Evolutionary conservation across 1,284 basidiomycete species (phyloP), one percentile per base, ranked within the genome.

Genomic region (Trichosporon faecale): DNA sequence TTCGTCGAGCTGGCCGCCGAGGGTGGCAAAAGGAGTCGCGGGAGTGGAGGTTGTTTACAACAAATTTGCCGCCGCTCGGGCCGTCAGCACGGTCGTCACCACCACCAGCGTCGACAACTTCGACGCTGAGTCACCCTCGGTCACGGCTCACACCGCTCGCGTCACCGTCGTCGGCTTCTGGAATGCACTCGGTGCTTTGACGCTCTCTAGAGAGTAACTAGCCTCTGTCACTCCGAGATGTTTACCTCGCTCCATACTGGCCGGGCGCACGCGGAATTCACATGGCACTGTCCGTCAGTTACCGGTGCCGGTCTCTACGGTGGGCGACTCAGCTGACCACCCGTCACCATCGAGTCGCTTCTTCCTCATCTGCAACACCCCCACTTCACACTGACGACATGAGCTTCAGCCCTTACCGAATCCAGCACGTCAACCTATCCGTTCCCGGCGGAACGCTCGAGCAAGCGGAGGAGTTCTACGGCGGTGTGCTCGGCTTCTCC

Each of bases 401-500:
- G 57, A 61, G 18, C 18, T 61, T 61, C 27, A 31, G 27, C 29
- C 57, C 57, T 7, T 61, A 61, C 52, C 44, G 70, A 0, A 64
- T 81, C n/a, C 80, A 81, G 72, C 82, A 84, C 72, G 73, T 83
- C 76, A 83, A 84, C 73, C 72, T 84, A 23, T 74, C 72, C 2
- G 81, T 84, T 12, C 78, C 79, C 0, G 64, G 68, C 35, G 81
- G 79, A 14, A 76, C 75, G 7, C 73, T 84, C 6, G 72, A 78
- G 14, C 72, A 79, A 35, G 81, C 82, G 3, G 73, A 77, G 35
- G 79, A 79, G 73, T 84, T 84, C 69, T 84, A 84, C 69, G 76
- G 74, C 49, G 76, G 74, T 16, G 78, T 81, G 0, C 65, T 84
- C 12, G 81, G 80, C 3, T 77, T 84, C 66, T 71, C 61, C 23